Base-by-base conservation (phyloP, 1,284 basidiomycete genomes). In the Schizophyllum commune region DNA sequence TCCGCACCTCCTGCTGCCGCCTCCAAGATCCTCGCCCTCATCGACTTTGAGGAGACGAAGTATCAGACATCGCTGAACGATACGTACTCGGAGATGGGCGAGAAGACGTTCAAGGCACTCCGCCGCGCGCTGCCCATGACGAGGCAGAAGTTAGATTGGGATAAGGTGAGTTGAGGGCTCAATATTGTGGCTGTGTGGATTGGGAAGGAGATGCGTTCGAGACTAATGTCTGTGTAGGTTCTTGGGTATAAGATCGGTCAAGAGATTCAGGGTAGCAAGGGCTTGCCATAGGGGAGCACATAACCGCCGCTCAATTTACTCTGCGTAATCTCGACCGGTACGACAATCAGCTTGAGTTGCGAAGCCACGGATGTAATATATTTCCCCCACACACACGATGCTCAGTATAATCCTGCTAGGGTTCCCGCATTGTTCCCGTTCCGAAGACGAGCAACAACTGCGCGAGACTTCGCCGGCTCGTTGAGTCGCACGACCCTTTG, bases 71-170 rank as follows among this genome's bases (percentile, higher is more conserved):
- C 89, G 27, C 72, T 97, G 63, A 89, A 86, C 67, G 88, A 90
- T 56, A 83, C 88, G 19, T 96, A 96, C 70, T 83, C 85, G 34
- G 86, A 91, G 66, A 88, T 98, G 83, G 83, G 89, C 56, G 94
- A 96, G 69, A 94, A 92, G 75, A 90, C 91, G 0, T 97, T 97
- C 83, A 92, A 92, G 73, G 87, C 89, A 8, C 78, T 98, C 60
- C 81, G 95, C 66, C 83, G 95, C 56, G 92, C 94, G 1, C 74
- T 98, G 62, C 95, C 95, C 0, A 79, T 97, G 70, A 96, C 93
- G n/a, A 83, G 92, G 67, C 91, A 94, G 71, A 96, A 96, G 75
- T 75, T 96, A 58, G 94, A 96, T 65, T 96, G 94, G 95, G 94
- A 95, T 65, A 94, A 90, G 80, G 92, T 92, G 39, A 27, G 27